Base-by-base conservation (phyloP, 176 grass and related monocot species). In the Microstegium vimineum region DNA sequence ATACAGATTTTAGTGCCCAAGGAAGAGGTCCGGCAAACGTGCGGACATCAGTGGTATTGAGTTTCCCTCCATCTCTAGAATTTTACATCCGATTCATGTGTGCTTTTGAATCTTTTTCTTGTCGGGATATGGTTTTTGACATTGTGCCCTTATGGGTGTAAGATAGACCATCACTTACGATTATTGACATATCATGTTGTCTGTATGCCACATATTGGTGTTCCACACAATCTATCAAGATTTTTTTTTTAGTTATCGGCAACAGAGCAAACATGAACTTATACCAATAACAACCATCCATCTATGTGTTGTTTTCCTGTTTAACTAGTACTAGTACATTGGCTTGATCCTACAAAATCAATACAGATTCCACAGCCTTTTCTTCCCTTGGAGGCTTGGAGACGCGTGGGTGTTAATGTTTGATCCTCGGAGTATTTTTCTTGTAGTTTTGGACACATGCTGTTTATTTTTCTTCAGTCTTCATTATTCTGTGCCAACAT, bases 11-110 rank as follows among this genome's bases (percentile, higher is more conserved):
- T 78, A 83, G 7, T 92, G 26, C 36, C 63, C 93, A 92, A 81
- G 93, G 87, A 85, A 92, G 93, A 92, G 93, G 72, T 81, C 47
- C 78, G 47, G 34, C 82, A 77, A 85, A 64, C 37, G 41, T 88
- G 64, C 74, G 93, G 37, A 42, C 93, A 3, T 82, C 87, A 73
- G 37, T 90, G 86, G 93, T 94, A 91, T 41, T 45, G 72, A 82
- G n/a, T 45, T 57, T 47, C 23, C 10, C 27, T 40, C 82, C 4
- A 66, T 52, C 38, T 82, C 38, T 73, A 4, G 15, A 69, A 35
- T 74, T 57, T 46, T 77, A 47, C 63, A 31, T 30, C 35, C 43
- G 54, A 36, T 83, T 73, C 27, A 65, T 52, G 60, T 69, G 73
- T 77, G 52, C 32, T 20, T 90, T 69, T 69, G 8, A 28, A 66